Evolutionary conservation across 1,139 yeast species (phyloP).

Genomic region (Yamadazyma siamensis): DNA sequence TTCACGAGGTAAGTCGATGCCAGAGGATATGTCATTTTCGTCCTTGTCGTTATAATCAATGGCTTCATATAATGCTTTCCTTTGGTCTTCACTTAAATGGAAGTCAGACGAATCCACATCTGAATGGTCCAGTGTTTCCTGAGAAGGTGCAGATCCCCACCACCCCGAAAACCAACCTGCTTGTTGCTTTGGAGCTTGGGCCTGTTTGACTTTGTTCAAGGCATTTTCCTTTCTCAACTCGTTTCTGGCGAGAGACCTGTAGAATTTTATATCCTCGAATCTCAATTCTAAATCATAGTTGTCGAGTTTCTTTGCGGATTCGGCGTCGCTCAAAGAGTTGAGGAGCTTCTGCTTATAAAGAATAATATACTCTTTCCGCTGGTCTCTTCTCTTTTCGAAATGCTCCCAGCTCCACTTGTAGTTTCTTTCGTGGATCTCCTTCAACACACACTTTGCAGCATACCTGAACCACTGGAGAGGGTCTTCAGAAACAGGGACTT

Average conservation of each 20-base stretch:
- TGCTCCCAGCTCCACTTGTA: slow-evolving; percentile 89
- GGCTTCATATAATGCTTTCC: slow-evolving; percentile 85
- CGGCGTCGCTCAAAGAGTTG: slow-evolving; percentile 24
- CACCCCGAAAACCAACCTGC: slow-evolving; percentile 60
- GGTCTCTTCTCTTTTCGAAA: slow-evolving; percentile 67
- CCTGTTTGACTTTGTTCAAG: slow-evolving; percentile 11
- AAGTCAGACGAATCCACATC: slow-evolving; percentile 15
- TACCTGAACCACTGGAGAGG: slow-evolving; percentile 83
- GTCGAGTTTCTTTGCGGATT: slow-evolving; percentile 42
- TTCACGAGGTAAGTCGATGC: slow-evolving; percentile 71
- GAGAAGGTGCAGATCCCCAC: slow-evolving; percentile 41
- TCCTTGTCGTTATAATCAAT: slow-evolving; percentile 84
- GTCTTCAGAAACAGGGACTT: slow-evolving; percentile 53
- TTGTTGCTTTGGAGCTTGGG: slow-evolving; percentile 8
- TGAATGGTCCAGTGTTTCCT: slow-evolving; percentile 6
- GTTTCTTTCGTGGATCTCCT: slow-evolving; percentile 78
- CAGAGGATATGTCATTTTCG: slow-evolving; percentile 52
- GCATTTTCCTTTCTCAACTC: slow-evolving; percentile 57
- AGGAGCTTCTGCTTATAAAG: slow-evolving; percentile 61
- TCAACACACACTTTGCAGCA: slow-evolving; percentile 67
- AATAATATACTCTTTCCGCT: slow-evolving; percentile 63
- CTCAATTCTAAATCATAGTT: slow-evolving; percentile 57
- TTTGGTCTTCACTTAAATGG: slow-evolving; percentile 57
- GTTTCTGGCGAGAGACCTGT: slow-evolving; percentile 73
- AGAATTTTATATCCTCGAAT: slow-evolving; percentile 80